A percentile compares a stretch with the other conserved stretches of the same genome.
phyloP scores from a whole-genome alignment of 805 yeast genomes.

The Candida dajiaensis region DNA sequence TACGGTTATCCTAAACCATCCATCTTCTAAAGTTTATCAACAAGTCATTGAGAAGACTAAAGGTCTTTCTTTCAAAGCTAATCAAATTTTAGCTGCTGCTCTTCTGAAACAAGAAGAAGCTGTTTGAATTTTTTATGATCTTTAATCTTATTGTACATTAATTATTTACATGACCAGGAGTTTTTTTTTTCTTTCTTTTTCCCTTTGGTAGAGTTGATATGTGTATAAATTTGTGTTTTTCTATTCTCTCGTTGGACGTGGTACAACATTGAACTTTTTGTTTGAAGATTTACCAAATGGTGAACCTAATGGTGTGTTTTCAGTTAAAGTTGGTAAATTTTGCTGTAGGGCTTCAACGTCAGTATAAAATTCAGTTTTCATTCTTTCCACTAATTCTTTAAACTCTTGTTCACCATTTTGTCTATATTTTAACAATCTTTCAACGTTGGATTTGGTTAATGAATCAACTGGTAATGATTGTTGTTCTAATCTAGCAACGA shows the following conservation, averaged over 20 bases:
- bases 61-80: slow-evolving; percentile 53
- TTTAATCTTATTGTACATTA: slow-evolving; percentile 1
- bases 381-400: slow-evolving; percentile 52
- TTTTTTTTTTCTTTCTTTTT: too few relatives aligned
- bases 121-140: neutral
- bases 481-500: slow-evolving; percentile 72
- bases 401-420: slow-evolving; percentile 49
- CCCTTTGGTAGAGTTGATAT: neutral
- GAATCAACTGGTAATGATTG: slow-evolving; percentile 49
- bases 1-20: slow-evolving; percentile 48
- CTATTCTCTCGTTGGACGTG: slow-evolving; percentile 14
- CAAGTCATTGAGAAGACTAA: slow-evolving; percentile 66
- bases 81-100: slow-evolving; percentile 47
- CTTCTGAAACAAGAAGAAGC: slow-evolving; percentile 24
- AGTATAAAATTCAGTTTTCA: slow-evolving; percentile 41
- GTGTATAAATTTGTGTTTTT: neutral
- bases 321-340: slow-evolving; percentile 15
- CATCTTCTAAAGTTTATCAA: slow-evolving; percentile 53
- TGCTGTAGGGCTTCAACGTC: slow-evolving; percentile 9
- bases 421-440: slow-evolving; percentile 40
- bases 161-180: neutral
- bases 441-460: slow-evolving; percentile 52
- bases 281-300: slow-evolving; percentile 18
- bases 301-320: slow-evolving; percentile 9
- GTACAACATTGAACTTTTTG: slow-evolving; percentile 14